Evolutionary conservation across 2,329 filamentous ascomycete species (phyloP), one percentile per base, ranked within the genome.

Genomic region (Trichoderma simmonsii): DNA sequence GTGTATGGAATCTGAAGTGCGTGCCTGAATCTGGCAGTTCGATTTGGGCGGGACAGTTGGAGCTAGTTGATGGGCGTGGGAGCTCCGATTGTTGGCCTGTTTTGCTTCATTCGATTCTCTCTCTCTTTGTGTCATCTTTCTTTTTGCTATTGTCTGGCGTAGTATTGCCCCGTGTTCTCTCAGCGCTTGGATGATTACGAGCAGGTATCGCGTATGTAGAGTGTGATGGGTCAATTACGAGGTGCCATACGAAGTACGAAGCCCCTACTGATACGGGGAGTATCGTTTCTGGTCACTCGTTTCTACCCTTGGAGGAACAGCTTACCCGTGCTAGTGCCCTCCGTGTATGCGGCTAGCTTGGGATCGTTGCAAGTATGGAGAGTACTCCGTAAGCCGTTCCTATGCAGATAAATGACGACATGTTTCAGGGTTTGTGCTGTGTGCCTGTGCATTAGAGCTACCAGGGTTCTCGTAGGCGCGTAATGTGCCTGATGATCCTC

Each of bases 401-500:
- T 36, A 66, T 66, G 63, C 63, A 39, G 63, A 11, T 6, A 36
- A 15, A 36, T 66, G 63, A 39, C 36, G 26, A 43, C 48, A 54
- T 54, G 48, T 6, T 54, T 43, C 15, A 18, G 18, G 36, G 6
- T 4, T 18, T 39, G 6, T 39, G 36, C 15, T 39, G 15, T 43
- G 39, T 43, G 39, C 39, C 39, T 43, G 39, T 43, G 39, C 39
- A 43, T 54, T 51, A 11, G 21, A 24, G 21, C 48, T 54, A 68
- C 24, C 54, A 60, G 39, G 7, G 24, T 9, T 32, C 51, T 51
- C 39, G 36, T 51, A n/a, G 54, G 65, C 54, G 54, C 56, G 56
- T 21, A 60, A 51, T 51, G 66, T 61, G 36, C 66, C 66, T 69
- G 66, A 34, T 61, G 56, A 61, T 61, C 66, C 66, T 69, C 66